Conservation (phyloP, 139 green algal species). For the Pseudopediastrum boryanum region DNA sequence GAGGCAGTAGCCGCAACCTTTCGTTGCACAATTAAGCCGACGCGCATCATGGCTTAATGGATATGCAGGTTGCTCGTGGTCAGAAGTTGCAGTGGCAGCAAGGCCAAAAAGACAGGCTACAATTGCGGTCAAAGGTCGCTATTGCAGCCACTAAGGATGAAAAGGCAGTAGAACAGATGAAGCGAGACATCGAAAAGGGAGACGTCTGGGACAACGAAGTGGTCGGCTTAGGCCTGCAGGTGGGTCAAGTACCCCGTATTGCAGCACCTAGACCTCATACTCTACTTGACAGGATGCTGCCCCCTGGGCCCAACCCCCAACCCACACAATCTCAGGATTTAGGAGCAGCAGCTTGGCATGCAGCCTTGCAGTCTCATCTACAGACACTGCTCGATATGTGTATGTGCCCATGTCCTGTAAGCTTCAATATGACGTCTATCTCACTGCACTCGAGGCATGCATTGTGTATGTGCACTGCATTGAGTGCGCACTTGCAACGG, state of each 20-base stretch:
- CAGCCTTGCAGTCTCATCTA: background rate
- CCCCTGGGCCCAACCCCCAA: background rate
- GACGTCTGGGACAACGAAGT: slow-evolving; percentile 33
- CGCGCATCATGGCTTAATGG: too few relatives aligned
- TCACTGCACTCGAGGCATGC: too few relatives aligned
- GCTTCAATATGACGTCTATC: too few relatives aligned
- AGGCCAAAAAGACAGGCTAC: background rate
- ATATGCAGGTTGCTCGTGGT: too few relatives aligned
- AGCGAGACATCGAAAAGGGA: background rate
- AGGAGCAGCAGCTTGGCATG: background rate
- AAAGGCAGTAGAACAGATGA: slow-evolving; percentile 19
- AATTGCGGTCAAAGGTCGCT: background rate
- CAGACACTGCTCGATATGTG: background rate
- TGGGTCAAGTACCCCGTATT: background rate
- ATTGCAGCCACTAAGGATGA: slow-evolving; percentile 17
- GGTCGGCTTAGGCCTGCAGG: slow-evolving; percentile 19
- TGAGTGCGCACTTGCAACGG: too few relatives aligned
- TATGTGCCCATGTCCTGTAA: background rate
- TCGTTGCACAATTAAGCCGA: too few relatives aligned
- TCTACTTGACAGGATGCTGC: too few relatives aligned
- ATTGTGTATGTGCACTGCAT: too few relatives aligned
- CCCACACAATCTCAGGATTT: too few relatives aligned
- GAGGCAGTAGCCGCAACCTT: too few relatives aligned
- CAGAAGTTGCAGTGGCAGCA: background rate
- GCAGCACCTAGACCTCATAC: too few relatives aligned